A percentile compares a stretch with the other conserved stretches of the same genome.
These are phyloP conservation scores for Drechslerella dactyloides DNA, from an alignment of 2,329 filamentous ascomycete genomes.

Conservation along the genomic window DNA sequence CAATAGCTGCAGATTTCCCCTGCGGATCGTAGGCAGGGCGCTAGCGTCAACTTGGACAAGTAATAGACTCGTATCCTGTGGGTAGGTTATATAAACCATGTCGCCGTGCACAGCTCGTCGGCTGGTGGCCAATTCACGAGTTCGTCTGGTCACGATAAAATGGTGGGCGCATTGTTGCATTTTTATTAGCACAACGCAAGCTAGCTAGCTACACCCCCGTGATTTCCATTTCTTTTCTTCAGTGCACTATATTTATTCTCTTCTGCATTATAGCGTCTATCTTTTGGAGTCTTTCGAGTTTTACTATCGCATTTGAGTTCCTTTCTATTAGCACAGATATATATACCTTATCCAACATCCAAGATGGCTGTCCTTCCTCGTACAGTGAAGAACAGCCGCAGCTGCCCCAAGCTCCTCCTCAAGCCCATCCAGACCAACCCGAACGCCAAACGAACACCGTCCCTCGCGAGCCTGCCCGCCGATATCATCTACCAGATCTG, in stretches of 20 bases:
- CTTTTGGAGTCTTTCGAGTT: too few relatives aligned
- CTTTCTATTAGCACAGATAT: not conserved
- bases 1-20: not conserved
- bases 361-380: not conserved
- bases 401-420: not conserved
- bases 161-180: too few relatives aligned
- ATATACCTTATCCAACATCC: not conserved
- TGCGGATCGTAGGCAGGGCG: not conserved
- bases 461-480: conserved; percentile 18
- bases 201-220: too few relatives aligned
- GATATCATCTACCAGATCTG: conserved; percentile 40
- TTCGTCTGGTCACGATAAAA: too few relatives aligned
- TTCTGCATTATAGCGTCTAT: too few relatives aligned
- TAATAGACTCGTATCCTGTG: too few relatives aligned
- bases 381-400: not conserved
- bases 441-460: not conserved
- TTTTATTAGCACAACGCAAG: too few relatives aligned
- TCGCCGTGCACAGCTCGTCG: too few relatives aligned
- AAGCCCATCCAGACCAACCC: not conserved
- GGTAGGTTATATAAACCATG: too few relatives aligned
- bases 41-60: not conserved
- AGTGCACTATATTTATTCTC: too few relatives aligned
- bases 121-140: too few relatives aligned
- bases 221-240: too few relatives aligned
- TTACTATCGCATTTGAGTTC: not conserved